Conservation (phyloP, 345 rosid species). For the Populus deltoides region DNA sequence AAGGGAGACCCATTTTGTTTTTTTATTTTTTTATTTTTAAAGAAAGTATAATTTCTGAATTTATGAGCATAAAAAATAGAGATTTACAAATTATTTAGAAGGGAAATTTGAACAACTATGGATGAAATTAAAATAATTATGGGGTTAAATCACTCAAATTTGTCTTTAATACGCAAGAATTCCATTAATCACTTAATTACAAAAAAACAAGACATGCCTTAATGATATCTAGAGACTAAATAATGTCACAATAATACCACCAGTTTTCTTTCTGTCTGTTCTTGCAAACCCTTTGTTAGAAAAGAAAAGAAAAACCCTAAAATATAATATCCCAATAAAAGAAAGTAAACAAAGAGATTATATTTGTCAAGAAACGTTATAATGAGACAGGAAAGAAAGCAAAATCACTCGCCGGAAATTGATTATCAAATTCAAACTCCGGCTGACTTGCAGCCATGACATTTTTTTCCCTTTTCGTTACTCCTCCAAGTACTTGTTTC, state of each 20-base stretch:
- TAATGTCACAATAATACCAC: not conserved
- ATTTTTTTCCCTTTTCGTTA: not conserved
- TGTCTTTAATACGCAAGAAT: too few species aligned
- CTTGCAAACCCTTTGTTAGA: not conserved
- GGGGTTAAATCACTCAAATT: too few species aligned
- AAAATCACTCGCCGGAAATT: not conserved
- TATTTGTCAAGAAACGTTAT: not conserved
- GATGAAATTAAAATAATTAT: too few species aligned
- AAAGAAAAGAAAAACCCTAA: not conserved
- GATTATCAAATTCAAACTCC: not conserved
- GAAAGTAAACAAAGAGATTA: not conserved
- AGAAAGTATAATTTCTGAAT: too few species aligned
- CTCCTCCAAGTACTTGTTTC: not conserved
- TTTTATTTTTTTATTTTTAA: too few species aligned
- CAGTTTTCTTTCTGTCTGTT: not conserved
- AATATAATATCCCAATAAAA: not conserved
- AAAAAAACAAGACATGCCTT: not conserved
- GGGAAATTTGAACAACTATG: not conserved
- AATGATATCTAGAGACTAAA: not conserved
- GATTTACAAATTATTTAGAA: not conserved
- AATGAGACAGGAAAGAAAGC: not conserved
- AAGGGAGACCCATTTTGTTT: rapidly evolving
- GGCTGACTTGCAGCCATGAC: not conserved
- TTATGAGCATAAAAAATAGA: too few species aligned
- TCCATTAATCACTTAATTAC: too few species aligned